Evolutionary conservation across 1,139 yeast species (phyloP), one percentile per base, ranked within the genome.

Genomic region (Lodderomyces parapsilosis): DNA sequence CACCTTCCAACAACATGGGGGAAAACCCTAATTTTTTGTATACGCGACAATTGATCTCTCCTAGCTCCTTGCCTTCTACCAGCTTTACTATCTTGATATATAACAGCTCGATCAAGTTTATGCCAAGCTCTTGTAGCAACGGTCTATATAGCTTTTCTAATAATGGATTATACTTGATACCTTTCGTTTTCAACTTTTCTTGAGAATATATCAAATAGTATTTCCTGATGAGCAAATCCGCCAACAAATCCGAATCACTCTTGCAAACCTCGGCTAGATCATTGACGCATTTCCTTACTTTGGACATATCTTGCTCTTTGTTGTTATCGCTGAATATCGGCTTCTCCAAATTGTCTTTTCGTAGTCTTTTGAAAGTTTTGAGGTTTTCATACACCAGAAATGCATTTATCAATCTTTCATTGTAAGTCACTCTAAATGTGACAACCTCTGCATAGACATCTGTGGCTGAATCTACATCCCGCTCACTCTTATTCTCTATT

Each of bases 321-420:
- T 11, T 14, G 20, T 36, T 20, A 14, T 20, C 11, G 37, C 42
- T 58, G 42, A 71, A 72, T 43, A 63, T 63, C 6, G 60, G 49
- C 27, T 56, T 60, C 28, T 66, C 61, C 33, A 77, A 58, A 49
- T 79, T 73, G 15, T 64, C 64, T 49, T 82, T 76, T 31, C 86
- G 60, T 15, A 78, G 57, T 47, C 58, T 62, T 50, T 63, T 71
- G 50, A 58, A 67, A 1, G 49, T 49, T 54, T 64, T 71, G 46
- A 65, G 55, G 44, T 52, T 58, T 9, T 24, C 32, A 13, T 49
- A 39, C 2, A 53, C 35, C 19, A 42, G 47, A n/a, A 37, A 46
- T 6, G 36, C 31, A 8, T 35, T 42, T 5, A 49, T 28, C 6
- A 13, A 14, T 2, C 38, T 22, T 11, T 42, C 41, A 6, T 39